Conservation (phyloP, 176 grass and related monocot species). For the Ampelocalamus luodianensis region DNA sequence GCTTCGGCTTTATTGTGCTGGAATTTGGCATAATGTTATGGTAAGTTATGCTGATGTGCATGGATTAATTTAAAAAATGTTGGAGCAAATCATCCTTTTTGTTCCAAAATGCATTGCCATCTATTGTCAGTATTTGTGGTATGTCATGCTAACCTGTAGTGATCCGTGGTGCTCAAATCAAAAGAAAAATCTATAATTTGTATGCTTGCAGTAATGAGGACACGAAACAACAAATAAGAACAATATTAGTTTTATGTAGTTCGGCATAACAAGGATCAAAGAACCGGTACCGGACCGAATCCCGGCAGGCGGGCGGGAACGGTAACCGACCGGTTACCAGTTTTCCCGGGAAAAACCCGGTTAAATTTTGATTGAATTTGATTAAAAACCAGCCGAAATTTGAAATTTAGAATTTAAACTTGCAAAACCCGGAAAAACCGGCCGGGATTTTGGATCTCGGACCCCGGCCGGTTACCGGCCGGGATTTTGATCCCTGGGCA, state of each 20-base stretch:
- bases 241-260: conserved; percentile 32
- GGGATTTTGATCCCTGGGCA: too few species aligned
- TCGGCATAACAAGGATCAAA: too few species aligned
- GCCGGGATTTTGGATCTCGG: too few species aligned
- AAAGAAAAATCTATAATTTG: not conserved
- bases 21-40: conserved; percentile 91
- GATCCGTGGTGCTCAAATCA: conserved; percentile 22
- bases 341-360: too few species aligned
- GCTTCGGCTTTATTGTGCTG: conserved; percentile 90
- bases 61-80: conserved; percentile 27
- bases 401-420: too few species aligned
- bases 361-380: too few species aligned
- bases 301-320: too few species aligned
- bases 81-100: conserved; percentile 6
- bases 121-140: conserved; percentile 16
- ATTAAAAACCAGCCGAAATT: too few species aligned
- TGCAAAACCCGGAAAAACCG: too few species aligned
- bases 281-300: too few species aligned
- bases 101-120: conserved; percentile 3
- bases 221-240: conserved; percentile 30
- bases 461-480: too few species aligned
- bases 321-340: too few species aligned
- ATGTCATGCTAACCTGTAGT: conserved; percentile 21
- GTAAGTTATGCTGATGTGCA: conserved; percentile 54
- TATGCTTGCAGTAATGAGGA: conserved; percentile 17